Evolutionary conservation across 2,329 filamentous ascomycete species (phyloP).

Genomic region (Beauveria asiatica): DNA sequence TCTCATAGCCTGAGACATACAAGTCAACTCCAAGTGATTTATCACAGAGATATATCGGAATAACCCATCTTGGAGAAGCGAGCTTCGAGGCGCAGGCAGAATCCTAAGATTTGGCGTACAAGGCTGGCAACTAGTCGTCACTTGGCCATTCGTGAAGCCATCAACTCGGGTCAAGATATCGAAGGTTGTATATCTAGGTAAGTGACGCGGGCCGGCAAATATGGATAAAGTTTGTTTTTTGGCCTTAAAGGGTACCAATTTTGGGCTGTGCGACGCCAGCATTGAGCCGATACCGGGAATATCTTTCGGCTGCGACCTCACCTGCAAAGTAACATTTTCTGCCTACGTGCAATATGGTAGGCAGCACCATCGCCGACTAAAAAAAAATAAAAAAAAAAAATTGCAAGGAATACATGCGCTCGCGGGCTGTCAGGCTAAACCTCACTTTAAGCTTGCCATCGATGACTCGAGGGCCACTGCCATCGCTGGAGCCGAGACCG

Average conservation of each 20-base stretch:
- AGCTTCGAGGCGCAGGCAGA: neutral
- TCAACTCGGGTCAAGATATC: neutral
- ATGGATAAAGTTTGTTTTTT: neutral
- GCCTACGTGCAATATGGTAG: neutral
- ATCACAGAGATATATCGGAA: neutral
- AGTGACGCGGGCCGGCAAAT: neutral
- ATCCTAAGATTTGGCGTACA: neutral
- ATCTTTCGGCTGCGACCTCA: constrained; percentile 6
- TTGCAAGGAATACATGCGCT: neutral
- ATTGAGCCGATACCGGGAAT: constrained; percentile 5
- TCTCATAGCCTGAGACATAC: neutral
- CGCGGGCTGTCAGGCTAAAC: neutral
- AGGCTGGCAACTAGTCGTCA: neutral
- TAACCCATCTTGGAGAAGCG: constrained; percentile 1
- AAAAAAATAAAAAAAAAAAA: neutral
- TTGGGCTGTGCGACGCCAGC: constrained; percentile 3
- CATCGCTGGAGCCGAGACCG: neutral
- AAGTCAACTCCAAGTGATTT: neutral
- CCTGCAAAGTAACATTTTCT: constrained; percentile 2
- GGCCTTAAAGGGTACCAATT: neutral
- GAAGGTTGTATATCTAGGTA: neutral
- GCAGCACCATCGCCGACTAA: neutral
- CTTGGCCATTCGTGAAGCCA: constrained; percentile 2
- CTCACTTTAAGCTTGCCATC: neutral
- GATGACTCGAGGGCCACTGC: constrained; percentile 1